Evolutionary conservation across 352 stramenopile species (phyloP).

Genomic region (Globisporangium acanthophoron): DNA sequence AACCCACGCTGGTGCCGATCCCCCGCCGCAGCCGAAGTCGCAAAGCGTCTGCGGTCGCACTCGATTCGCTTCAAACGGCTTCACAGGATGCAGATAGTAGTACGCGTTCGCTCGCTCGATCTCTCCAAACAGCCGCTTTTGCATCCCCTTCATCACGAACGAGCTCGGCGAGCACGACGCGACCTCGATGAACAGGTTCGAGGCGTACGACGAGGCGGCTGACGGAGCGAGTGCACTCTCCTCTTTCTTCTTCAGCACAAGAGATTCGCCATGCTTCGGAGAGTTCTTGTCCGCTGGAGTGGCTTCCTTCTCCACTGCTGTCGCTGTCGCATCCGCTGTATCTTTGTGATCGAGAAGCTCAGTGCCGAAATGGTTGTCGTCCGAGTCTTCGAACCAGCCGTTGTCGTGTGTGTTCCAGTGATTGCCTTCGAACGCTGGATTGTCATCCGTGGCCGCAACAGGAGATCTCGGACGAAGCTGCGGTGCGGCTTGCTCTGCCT

Average conservation of each 20-base stretch:
- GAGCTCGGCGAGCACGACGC: slow-evolving; percentile 40
- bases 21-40: slow-evolving; percentile 53
- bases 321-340: slow-evolving; percentile 4
- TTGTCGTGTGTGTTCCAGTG: slow-evolving; percentile 3
- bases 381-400: slow-evolving; percentile 6
- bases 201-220: slow-evolving; percentile 27
- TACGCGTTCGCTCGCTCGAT: slow-evolving; percentile 66
- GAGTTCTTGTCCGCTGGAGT: background rate
- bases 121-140: slow-evolving; percentile 55
- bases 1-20: slow-evolving; percentile 52
- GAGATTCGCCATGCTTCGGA: background rate
- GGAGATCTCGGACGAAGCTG: background rate
- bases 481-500: background rate
- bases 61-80: slow-evolving; percentile 10
- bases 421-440: slow-evolving; percentile 2
- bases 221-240: slow-evolving; percentile 12
- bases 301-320: background rate
- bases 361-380: slow-evolving; percentile 2
- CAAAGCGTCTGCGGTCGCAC: slow-evolving; percentile 1
- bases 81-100: slow-evolving; percentile 53
- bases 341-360: background rate
- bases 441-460: background rate
- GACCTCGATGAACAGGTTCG: slow-evolving; percentile 35
- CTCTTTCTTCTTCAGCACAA: slow-evolving; percentile 4
- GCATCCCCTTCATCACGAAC: slow-evolving; percentile 59